A percentile compares a stretch with the other conserved stretches of the same genome.
phyloP scores from a whole-genome alignment of 176 grass and related monocot species.

The Dendrocalamus sinicus region DNA sequence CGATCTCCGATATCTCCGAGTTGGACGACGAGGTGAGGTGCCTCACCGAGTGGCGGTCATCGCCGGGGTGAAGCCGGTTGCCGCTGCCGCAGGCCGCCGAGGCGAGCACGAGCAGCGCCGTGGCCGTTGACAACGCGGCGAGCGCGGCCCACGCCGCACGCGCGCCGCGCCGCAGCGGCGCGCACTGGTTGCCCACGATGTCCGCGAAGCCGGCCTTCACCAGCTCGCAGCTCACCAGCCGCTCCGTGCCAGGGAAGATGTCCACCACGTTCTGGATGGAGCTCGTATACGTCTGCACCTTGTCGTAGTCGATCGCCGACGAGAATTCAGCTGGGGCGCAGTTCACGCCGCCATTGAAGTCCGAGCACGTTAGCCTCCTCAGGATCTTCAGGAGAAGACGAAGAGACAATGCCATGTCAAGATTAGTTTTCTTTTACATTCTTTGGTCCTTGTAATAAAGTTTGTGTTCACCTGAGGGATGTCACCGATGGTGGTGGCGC shows the following conservation, averaged over 20 bases:
- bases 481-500: conserved; percentile 78
- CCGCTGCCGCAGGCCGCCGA: background rate
- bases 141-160: conserved; percentile 57
- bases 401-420: background rate
- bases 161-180: conserved; percentile 55
- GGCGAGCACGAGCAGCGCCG: conserved; percentile 42
- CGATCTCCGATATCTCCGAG: conserved; percentile 53
- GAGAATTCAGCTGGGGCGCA: conserved; percentile 60
- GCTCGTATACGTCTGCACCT: conserved; percentile 79
- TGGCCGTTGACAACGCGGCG: conserved; percentile 51
- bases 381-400: conserved; percentile 51
- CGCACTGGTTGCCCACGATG: conserved; percentile 69
- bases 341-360: conserved; percentile 43
- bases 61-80: background rate
- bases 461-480: conserved; percentile 66
- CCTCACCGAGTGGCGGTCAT: conserved; percentile 53
- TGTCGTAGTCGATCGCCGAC: conserved; percentile 76
- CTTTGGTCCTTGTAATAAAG: background rate
- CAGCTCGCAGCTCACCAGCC: conserved; percentile 70
- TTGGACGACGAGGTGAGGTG: conserved; percentile 59
- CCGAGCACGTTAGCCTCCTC: conserved; percentile 78
- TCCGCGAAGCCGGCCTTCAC: conserved; percentile 78
- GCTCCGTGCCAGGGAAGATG: conserved; percentile 85
- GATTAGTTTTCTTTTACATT: background rate
- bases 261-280: conserved; percentile 87